A percentile compares a stretch with the other conserved stretches of the same genome.
These are phyloP conservation scores for Stereum hirsutum DNA, from an alignment of 1,284 basidiomycete species.

Conservation along the genomic window DNA sequence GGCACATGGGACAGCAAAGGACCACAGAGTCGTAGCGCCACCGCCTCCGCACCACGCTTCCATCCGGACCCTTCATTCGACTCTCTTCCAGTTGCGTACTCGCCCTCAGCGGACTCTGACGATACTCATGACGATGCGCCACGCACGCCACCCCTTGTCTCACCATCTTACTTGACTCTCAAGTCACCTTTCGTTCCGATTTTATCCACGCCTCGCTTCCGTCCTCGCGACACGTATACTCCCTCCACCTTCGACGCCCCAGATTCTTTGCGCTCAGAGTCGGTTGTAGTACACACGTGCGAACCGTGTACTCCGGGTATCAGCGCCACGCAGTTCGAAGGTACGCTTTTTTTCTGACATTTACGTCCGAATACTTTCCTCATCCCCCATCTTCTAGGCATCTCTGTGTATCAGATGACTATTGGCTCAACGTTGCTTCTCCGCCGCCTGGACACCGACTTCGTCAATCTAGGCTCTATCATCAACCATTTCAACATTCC, in stretches of 20 bases:
- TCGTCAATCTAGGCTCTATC: conserved; percentile 59
- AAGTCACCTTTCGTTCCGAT: too few species aligned
- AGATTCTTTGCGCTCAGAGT: too few species aligned
- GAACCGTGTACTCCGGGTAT: conserved; percentile 50
- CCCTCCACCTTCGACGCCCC: too few species aligned
- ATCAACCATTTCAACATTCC: conserved; percentile 31
- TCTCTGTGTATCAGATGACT: conserved; percentile 60
- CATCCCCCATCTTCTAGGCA: conserved; percentile 34
- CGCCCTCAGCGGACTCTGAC: conserved; percentile 5
- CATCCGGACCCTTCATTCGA: conserved; percentile 3
- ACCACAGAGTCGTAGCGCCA: neutral
- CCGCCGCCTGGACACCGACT: conserved; percentile 65
- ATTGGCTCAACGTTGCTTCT: conserved; percentile 43
- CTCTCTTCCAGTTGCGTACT: neutral
- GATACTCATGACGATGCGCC: conserved; percentile 6
- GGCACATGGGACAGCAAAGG: conserved; percentile 22
- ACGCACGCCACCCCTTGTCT: conserved; percentile 2
- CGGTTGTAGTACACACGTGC: conserved; percentile 46
- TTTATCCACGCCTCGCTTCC: too few species aligned
- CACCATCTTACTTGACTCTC: too few species aligned
- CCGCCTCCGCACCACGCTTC: conserved; percentile 1
- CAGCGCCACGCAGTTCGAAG: conserved; percentile 57
- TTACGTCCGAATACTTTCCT: too few species aligned
- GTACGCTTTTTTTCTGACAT: conserved; percentile 24
- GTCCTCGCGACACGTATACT: too few species aligned